Evolutionary conservation across 78 protist species (phyloP).

Genomic region (Dictyostelium brefeldianum): DNA sequence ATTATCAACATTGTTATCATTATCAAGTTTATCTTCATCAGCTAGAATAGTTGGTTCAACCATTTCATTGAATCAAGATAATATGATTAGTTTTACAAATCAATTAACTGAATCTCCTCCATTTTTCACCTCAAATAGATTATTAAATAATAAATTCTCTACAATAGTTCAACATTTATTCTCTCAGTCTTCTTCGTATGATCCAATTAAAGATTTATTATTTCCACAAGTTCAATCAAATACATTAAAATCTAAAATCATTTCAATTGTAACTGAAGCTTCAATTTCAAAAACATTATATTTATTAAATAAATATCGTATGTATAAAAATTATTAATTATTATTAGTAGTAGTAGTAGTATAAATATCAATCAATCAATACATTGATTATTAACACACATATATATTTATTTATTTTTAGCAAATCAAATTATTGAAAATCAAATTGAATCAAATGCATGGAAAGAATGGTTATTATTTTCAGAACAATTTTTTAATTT

Average conservation of each 20-base stretch:
- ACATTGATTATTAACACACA: background rate
- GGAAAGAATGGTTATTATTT: constrained; percentile 46
- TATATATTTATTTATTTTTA: background rate
- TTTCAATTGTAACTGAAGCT: constrained; percentile 16
- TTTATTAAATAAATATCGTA: constrained; percentile 25
- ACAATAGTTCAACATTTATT: constrained; percentile 1
- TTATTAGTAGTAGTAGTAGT: background rate
- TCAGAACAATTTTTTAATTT: constrained; percentile 25
- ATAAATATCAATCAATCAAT: too few relatives aligned
- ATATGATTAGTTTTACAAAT: background rate
- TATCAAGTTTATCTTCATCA: background rate
- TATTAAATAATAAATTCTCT: constrained; percentile 7
- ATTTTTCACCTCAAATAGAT: background rate
- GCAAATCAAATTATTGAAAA: constrained; percentile 3
- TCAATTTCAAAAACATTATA: constrained; percentile 12
- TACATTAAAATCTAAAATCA: constrained; percentile 15
- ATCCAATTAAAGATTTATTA: constrained; percentile 21
- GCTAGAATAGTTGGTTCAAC: constrained; percentile 27
- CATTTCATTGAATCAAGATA: constrained; percentile 11
- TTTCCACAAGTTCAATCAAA: constrained; percentile 38
- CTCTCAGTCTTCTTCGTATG: background rate
- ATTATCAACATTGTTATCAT: background rate
- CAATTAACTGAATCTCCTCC: constrained; percentile 47
- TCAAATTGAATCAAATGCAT: constrained; percentile 6
- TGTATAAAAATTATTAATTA: background rate